These are phyloP conservation scores for Cucurbitaria berberidis DNA, from an alignment of 2,329 filamentous ascomycete species.

Conservation along the genomic window DNA sequence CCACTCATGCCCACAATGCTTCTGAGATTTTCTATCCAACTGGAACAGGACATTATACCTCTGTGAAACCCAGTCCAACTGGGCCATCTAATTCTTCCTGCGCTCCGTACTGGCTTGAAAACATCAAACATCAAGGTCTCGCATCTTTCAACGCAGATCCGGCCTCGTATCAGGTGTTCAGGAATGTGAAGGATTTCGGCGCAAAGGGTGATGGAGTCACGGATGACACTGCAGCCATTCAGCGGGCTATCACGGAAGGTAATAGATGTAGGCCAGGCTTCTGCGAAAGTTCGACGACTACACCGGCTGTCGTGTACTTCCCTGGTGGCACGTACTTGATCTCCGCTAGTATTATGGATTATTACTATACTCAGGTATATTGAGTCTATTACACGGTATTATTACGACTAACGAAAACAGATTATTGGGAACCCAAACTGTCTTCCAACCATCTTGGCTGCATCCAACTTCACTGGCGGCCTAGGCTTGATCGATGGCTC, in stretches of 20 bases:
- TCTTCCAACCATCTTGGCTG: slow-evolving; percentile 62
- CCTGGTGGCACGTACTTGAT: slow-evolving; percentile 65
- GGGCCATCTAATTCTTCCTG: slow-evolving; percentile 22
- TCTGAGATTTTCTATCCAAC: slow-evolving; percentile 15
- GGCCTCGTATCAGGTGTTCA: slow-evolving; percentile 49
- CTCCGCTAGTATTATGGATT: slow-evolving; percentile 63
- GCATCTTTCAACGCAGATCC: slow-evolving; percentile 48
- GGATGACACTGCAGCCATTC: slow-evolving; percentile 62
- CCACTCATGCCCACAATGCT: slow-evolving; percentile 14
- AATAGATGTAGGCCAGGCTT: slow-evolving; percentile 50
- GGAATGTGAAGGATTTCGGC: slow-evolving; percentile 53
- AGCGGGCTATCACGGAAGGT: slow-evolving; percentile 50
- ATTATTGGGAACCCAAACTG: slow-evolving; percentile 66
- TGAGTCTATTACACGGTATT: no score
- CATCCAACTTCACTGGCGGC: slow-evolving; percentile 56
- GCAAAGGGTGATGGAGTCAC: slow-evolving; percentile 46
- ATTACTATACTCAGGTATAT: slow-evolving; percentile 64
- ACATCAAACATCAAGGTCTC: slow-evolving; percentile 51
- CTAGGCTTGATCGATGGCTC: slow-evolving; percentile 65
- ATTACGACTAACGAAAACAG: slow-evolving; percentile 17
- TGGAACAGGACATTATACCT: slow-evolving; percentile 6
- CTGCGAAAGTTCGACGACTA: slow-evolving; percentile 56
- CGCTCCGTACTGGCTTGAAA: slow-evolving; percentile 50
- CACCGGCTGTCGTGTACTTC: slow-evolving; percentile 64
- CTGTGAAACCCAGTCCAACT: slow-evolving; percentile 20